These are phyloP conservation scores for Xylaria sp. DNA, from an alignment of 2,329 filamentous ascomycete species.

Conservation along the genomic window DNA sequence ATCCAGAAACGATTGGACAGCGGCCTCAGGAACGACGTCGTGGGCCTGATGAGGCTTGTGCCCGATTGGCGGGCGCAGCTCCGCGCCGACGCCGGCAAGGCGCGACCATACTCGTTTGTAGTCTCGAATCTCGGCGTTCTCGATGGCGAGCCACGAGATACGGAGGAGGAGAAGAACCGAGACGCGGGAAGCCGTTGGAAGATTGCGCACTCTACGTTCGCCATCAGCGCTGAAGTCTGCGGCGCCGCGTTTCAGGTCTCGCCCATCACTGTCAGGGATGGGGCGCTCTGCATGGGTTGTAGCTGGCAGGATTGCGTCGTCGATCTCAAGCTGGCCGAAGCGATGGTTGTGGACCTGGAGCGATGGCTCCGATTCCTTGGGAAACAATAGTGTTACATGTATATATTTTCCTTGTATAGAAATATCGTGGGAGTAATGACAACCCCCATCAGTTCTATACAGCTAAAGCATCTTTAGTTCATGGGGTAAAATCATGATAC, in stretches of 20 bases:
- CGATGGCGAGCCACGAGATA: constrained; percentile 37
- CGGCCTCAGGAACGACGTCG: constrained; percentile 49
- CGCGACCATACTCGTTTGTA: constrained; percentile 49
- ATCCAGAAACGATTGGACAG: constrained; percentile 46
- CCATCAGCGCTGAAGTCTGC: constrained; percentile 40
- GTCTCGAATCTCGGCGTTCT: constrained; percentile 54
- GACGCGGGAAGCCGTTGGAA: constrained; percentile 28
- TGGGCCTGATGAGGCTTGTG: constrained; percentile 51
- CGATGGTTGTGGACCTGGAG: constrained; percentile 40
- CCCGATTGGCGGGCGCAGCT: constrained; percentile 51
- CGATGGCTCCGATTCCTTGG: constrained; percentile 38
- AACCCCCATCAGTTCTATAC: neutral
- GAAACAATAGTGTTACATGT: neutral
- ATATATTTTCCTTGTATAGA: too few species aligned
- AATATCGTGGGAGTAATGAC: too few species aligned
- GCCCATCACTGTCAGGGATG: constrained; percentile 37
- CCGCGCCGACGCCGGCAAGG: constrained; percentile 45
- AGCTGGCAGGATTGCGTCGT: constrained; percentile 45
- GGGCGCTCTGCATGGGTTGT: constrained; percentile 38
- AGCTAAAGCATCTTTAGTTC: neutral
- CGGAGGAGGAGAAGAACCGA: neutral
- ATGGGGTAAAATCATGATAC: neutral
- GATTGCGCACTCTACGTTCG: constrained; percentile 40
- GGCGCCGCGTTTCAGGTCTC: constrained; percentile 39
- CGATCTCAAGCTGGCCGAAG: constrained; percentile 37